These are phyloP conservation scores for Ocimum tenuiflorum DNA, from an alignment of 257 asterid genomes.

Conservation along the genomic window DNA sequence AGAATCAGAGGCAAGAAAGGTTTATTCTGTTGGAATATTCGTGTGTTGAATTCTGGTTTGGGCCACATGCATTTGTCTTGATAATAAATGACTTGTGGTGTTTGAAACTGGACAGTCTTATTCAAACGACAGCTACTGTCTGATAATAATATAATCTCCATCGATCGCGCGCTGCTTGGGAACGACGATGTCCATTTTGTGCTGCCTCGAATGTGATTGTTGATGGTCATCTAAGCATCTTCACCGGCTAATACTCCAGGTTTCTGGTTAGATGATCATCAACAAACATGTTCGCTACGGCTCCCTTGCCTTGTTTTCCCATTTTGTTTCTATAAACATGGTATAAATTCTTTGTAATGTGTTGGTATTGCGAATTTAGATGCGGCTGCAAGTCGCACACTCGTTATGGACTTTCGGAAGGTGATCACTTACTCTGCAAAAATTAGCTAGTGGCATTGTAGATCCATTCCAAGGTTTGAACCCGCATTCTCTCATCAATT, in stretches of 20 bases:
- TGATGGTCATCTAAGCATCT: neutral
- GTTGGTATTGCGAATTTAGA: neutral
- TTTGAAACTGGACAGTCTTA: neutral
- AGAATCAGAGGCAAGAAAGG: neutral
- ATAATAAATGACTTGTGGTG: neutral
- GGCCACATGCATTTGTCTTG: neutral
- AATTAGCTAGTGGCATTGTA: too few relatives aligned
- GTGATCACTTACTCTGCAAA: too few relatives aligned
- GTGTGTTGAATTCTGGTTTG: neutral
- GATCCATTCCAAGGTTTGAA: neutral
- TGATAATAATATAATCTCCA: too few relatives aligned
- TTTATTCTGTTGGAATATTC: slow-evolving; percentile 3
- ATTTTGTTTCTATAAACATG: too few relatives aligned
- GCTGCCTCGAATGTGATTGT: slow-evolving; percentile 1
- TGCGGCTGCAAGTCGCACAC: too few relatives aligned
- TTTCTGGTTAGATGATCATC: neutral
- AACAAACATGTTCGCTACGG: neutral
- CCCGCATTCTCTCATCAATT: neutral
- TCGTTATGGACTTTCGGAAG: too few relatives aligned
- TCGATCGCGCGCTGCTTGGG: neutral
- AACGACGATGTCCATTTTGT: neutral
- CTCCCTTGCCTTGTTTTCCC: neutral
- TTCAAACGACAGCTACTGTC: neutral
- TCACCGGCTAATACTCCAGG: too few relatives aligned
- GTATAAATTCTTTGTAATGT: too few relatives aligned